phyloP scores from a whole-genome alignment of 805 yeast species.

The Kluyveromyces lactis region DNA sequence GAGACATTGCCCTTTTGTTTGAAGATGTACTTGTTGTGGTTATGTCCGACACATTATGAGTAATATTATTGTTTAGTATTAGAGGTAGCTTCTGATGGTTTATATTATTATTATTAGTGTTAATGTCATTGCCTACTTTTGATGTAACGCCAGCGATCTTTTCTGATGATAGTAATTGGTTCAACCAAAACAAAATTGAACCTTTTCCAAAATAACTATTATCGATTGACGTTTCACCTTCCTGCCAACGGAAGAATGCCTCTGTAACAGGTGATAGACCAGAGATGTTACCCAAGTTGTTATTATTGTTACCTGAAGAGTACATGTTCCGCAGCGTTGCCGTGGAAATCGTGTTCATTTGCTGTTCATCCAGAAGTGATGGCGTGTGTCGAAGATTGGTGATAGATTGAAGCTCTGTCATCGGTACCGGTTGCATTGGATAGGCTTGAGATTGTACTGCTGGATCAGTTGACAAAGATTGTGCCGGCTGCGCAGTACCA shows the following conservation, averaged over 20 bases:
- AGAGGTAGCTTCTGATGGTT: not conserved
- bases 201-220: constrained; percentile 2
- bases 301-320: too few relatives aligned
- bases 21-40: not conserved
- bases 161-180: not conserved
- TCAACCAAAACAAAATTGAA: not conserved
- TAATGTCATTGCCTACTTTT: not conserved
- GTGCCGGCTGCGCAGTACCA: too few relatives aligned
- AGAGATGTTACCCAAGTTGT: too few relatives aligned
- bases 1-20: not conserved
- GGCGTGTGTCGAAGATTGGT: too few relatives aligned
- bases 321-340: too few relatives aligned
- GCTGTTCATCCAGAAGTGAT: too few relatives aligned
- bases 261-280: constrained; percentile 6
- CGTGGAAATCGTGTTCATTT: too few relatives aligned
- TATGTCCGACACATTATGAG: not conserved
- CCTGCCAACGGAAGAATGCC: constrained; percentile 2
- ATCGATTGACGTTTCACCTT: not conserved
- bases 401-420: too few relatives aligned
- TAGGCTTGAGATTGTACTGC: too few relatives aligned
- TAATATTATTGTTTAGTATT: not conserved
- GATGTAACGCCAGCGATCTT: not conserved
- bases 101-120: not conserved
- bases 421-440: too few relatives aligned
- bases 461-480: too few relatives aligned